Base-by-base conservation (phyloP, 75 land plant genomes). In the Pseudotsuga menziesii region DNA sequence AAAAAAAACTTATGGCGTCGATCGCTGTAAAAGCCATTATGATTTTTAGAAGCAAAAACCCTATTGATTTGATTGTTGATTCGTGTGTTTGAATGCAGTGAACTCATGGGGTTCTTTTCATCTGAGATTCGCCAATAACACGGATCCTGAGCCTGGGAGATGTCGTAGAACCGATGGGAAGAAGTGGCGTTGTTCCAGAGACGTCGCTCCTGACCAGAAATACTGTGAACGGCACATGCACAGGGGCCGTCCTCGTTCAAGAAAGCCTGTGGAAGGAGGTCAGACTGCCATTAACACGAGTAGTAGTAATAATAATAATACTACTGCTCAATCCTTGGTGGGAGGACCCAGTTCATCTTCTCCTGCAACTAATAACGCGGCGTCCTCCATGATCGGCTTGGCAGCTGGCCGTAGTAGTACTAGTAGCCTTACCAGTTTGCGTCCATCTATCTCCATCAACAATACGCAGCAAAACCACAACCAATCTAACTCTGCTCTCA, bases 171-270 rank as follows among this genome's bases (percentile, higher is more conserved):
- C 95, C 5, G 95, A 91, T 63, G 95, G 93, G 61, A 89, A 92
- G 87, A 92, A 92, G 80, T 92, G 94, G 94, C 78, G 92, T 69
- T 92, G 94, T 82, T 82, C 88, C 32, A 87, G 89, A 69, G 92
- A 90, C 59, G 94, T 86, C 60, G 93, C 82, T 55, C 93, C 94
- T 7, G 91, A 91, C 32, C 94, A 92, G 76, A 92, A 88, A 81
- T 92, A 92, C 75, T 92, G 94, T 77, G 94, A 92, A 79, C 77
- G 94, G 26, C 94, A 92, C 79, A 83, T 88, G 82, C 93, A 92
- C 80, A 84, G 93, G 60, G 90, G 90, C 72, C 84, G 91, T 25
- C 90, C 90, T 75, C 89, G 94, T 77, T 84, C 93, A 73, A 86
- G 93, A 84, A 88, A 88, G 87, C 89, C 83, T 39, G 88, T 82